Conservation (phyloP, 768 basidiomycete genomes). For the Leccinum aurantiacum region DNA sequence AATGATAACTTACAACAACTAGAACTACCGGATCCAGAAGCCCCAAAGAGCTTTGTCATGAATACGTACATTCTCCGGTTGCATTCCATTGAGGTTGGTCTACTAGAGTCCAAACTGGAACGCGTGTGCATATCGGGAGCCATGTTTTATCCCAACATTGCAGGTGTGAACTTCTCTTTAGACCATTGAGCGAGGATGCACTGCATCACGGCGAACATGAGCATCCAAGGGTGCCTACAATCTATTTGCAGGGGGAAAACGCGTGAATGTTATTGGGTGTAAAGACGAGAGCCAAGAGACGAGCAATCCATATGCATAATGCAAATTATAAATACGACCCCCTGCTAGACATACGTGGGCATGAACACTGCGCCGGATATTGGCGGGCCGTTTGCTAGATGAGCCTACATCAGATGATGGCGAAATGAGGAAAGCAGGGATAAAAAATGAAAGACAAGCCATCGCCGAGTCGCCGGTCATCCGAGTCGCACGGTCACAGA, state of each 20-base stretch:
- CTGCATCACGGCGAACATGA: slow-evolving; percentile 28
- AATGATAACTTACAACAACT: too few species aligned
- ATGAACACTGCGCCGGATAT: slow-evolving; percentile 42
- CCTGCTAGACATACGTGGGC: slow-evolving; percentile 51
- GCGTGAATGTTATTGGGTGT: too few species aligned
- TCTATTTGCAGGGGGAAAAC: slow-evolving; percentile 7
- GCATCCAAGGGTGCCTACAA: slow-evolving; percentile 23
- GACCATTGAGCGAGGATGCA: slow-evolving; percentile 17
- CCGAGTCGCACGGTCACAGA: too few species aligned
- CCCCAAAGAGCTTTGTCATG: too few species aligned
- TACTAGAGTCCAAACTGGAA: too few species aligned
- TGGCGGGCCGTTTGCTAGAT: slow-evolving; percentile 36
- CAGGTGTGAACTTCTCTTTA: neutral
- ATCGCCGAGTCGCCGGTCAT: too few species aligned
- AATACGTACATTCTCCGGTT: too few species aligned
- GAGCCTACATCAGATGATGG: neutral
- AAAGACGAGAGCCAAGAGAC: neutral
- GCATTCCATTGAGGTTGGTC: too few species aligned
- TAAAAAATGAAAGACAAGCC: neutral
- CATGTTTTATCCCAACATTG: neutral
- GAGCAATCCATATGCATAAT: too few species aligned
- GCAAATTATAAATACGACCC: slow-evolving; percentile 42
- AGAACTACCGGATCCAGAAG: too few species aligned
- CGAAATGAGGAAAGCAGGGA: neutral
- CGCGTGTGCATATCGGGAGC: too few species aligned